Percentiles rank a stretch among this genome's conserved stretches.
Conservation (phyloP, 1,139 yeast species). For the Sugiyamaella sp. region DNA sequence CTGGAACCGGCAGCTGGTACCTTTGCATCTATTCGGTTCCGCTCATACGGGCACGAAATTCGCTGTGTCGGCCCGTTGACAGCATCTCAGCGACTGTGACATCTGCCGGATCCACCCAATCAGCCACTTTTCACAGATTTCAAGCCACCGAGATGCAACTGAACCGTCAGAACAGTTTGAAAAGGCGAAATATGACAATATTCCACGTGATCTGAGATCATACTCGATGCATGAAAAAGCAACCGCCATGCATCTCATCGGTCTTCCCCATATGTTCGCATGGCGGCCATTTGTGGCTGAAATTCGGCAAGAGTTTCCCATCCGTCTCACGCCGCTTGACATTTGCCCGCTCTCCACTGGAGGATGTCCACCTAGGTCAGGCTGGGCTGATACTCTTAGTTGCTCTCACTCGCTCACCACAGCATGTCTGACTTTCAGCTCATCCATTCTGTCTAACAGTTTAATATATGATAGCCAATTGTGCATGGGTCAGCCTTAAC, state of each 20-base stretch:
- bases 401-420: too few species aligned
- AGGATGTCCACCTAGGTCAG: too few species aligned
- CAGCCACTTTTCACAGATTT: background rate
- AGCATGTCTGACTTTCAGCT: too few species aligned
- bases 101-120: background rate
- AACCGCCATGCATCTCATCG: background rate
- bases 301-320: background rate
- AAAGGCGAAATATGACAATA: constrained; percentile 1
- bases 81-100: background rate
- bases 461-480: background rate
- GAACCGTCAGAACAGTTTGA: background rate
- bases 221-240: background rate
- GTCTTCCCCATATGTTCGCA: background rate
- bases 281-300: background rate
- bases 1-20: too few species aligned
- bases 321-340: too few species aligned
- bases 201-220: background rate
- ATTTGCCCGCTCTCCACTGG: too few species aligned
- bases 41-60: background rate
- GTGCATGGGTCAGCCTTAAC: background rate
- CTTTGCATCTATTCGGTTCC: too few species aligned
- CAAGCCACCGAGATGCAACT: background rate
- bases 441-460: background rate
- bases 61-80: background rate
- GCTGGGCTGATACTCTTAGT: too few species aligned